phyloP scores from a whole-genome alignment of 176 grass and related monocot species.

The Musa itinerans region DNA sequence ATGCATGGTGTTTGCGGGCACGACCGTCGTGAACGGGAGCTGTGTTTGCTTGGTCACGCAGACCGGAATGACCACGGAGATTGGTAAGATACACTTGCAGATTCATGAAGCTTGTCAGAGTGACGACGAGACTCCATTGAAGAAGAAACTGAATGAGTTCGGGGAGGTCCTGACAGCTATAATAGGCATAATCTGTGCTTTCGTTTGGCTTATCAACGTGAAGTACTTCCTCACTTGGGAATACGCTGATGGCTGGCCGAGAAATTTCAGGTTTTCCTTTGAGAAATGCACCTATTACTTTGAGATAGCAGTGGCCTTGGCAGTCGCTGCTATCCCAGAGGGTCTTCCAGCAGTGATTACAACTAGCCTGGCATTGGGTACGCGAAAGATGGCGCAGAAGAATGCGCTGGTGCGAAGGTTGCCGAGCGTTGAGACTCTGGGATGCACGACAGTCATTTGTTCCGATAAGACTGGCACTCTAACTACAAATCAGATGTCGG shows the following conservation, averaged over 20 bases:
- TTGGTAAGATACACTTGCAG: slow-evolving; percentile 27
- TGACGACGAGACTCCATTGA: slow-evolving; percentile 28
- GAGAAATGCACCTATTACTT: slow-evolving; percentile 35
- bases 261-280: slow-evolving; percentile 18
- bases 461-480: slow-evolving; percentile 34
- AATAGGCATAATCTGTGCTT: slow-evolving; percentile 20
- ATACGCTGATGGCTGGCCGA: slow-evolving; percentile 16
- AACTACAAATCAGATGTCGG: slow-evolving; percentile 35
- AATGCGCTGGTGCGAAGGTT: slow-evolving; percentile 26
- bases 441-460: slow-evolving; percentile 33
- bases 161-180: slow-evolving; percentile 21
- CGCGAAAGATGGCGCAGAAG: slow-evolving; percentile 27
- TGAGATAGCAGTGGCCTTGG: slow-evolving; percentile 24
- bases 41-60: slow-evolving; percentile 24
- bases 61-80: slow-evolving; percentile 28
- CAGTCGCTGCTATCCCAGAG: slow-evolving; percentile 29
- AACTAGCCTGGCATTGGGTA: slow-evolving; percentile 26
- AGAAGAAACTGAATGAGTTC: slow-evolving; percentile 30
- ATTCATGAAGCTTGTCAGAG: slow-evolving; percentile 29
- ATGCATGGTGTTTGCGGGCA: slow-evolving; percentile 31
- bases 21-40: slow-evolving; percentile 28
- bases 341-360: slow-evolving; percentile 30
- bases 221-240: slow-evolving; percentile 36
- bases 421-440: slow-evolving; percentile 27
- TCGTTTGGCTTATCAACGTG: slow-evolving; percentile 31